Conservation (phyloP, 1,284 basidiomycete species). For the Heterobasidion occidentale region DNA sequence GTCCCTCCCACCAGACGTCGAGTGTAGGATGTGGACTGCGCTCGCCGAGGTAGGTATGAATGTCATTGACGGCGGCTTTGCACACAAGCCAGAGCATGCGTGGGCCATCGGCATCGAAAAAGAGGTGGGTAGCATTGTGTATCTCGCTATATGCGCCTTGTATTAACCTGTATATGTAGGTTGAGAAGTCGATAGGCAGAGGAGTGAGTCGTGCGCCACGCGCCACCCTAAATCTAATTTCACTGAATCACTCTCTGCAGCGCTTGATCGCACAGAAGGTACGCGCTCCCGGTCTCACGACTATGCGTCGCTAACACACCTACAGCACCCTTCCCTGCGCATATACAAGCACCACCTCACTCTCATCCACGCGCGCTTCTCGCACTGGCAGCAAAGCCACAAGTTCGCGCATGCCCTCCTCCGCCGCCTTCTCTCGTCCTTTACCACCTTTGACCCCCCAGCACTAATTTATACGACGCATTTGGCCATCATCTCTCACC, state of each 20-base stretch:
- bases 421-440: conserved; percentile 43
- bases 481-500: conserved; percentile 41
- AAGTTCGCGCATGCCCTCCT: conserved; percentile 51
- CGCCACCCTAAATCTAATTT: neutral
- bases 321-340: conserved; percentile 53
- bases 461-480: conserved; percentile 46
- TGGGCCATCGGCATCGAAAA: conserved; percentile 41
- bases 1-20: conserved; percentile 47
- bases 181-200: conserved; percentile 42
- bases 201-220: conserved; percentile 27
- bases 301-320: neutral
- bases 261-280: conserved; percentile 59
- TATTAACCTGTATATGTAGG: conserved; percentile 18
- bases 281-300: neutral
- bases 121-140: conserved; percentile 32
- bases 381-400: conserved; percentile 42
- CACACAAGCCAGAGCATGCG: conserved; percentile 25
- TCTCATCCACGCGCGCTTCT: conserved; percentile 50
- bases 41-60: conserved; percentile 59
- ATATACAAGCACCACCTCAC: conserved; percentile 49
- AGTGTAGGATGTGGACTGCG: conserved; percentile 61
- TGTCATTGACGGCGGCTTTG: conserved; percentile 38
- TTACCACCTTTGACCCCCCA: conserved; percentile 38
- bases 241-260: conserved; percentile 22
- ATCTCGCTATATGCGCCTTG: neutral